Percentiles rank a stretch among this genome's conserved stretches.
Conservation (phyloP, 1,139 yeast species). For the Lodderomyces beijingensis region DNA sequence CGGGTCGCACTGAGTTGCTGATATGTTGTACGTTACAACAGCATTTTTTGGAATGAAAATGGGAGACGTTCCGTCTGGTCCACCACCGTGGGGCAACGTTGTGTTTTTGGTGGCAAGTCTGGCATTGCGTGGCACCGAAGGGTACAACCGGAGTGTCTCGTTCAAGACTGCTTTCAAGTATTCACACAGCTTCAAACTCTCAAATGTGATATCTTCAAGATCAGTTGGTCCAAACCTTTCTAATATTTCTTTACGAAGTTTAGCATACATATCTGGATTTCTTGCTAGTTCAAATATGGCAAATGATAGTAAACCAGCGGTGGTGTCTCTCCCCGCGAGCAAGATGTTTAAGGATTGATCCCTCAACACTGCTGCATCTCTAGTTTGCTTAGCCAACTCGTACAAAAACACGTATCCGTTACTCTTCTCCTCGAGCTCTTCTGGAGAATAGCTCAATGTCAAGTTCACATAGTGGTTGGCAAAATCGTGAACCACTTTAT, state of each 20-base stretch:
- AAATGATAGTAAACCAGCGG: conserved; percentile 45
- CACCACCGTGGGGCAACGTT: conserved; percentile 52
- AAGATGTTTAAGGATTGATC: conserved; percentile 44
- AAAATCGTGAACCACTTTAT: conserved; percentile 24
- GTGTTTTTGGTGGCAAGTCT: conserved; percentile 42
- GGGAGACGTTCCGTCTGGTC: conserved; percentile 38
- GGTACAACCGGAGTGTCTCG: conserved; percentile 48
- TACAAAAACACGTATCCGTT: conserved; percentile 38
- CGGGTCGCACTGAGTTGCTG: conserved; percentile 36
- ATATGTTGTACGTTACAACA: conserved; percentile 33
- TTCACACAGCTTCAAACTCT: conserved; percentile 40
- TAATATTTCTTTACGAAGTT: conserved; percentile 30
- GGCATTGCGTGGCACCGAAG: conserved; percentile 47
- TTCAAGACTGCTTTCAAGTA: conserved; percentile 45
- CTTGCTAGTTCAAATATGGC: conserved; percentile 39
- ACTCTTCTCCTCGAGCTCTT: conserved; percentile 23
- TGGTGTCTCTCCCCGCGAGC: conserved; percentile 46
- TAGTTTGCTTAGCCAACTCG: conserved; percentile 42
- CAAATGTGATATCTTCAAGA: conserved; percentile 27
- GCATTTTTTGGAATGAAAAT: conserved; percentile 41
- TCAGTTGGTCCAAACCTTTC: conserved; percentile 22
- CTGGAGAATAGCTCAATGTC: conserved; percentile 24
- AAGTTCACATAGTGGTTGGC: conserved; percentile 24
- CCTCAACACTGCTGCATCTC: conserved; percentile 38
- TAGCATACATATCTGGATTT: conserved; percentile 32